Percentiles rank a stretch among this genome's conserved stretches.
phyloP scores from a whole-genome alignment of 1,284 basidiomycete species.

The Ustilago shanxiensis region DNA sequence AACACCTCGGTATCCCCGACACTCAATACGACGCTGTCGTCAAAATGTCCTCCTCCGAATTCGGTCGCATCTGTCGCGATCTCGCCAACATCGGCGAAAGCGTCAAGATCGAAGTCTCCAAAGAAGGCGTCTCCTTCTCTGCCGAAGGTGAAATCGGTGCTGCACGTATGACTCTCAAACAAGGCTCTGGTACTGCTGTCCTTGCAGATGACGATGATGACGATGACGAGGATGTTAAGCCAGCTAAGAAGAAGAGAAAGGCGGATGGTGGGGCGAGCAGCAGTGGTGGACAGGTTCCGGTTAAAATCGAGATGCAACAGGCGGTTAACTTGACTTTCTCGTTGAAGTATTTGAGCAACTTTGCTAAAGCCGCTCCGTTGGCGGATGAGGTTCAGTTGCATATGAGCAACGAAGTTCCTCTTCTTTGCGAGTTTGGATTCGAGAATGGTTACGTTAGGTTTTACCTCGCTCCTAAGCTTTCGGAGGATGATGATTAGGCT shows the following conservation, averaged over 20 bases:
- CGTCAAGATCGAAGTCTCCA: slow-evolving; percentile 94
- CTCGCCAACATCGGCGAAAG: slow-evolving; percentile 91
- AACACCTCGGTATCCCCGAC: slow-evolving; percentile 96
- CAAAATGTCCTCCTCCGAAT: slow-evolving; percentile 87
- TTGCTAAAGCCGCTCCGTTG: slow-evolving; percentile 89
- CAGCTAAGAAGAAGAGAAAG: slow-evolving; percentile 63
- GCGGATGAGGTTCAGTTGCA: slow-evolving; percentile 76
- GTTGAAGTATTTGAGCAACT: slow-evolving; percentile 96
- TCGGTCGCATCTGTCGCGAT: slow-evolving; percentile 92
- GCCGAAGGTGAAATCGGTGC: slow-evolving; percentile 95
- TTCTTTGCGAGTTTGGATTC: slow-evolving; percentile 83
- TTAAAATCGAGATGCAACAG: slow-evolving; percentile 72
- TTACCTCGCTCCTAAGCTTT: slow-evolving; percentile 69
- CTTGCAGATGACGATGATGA: slow-evolving; percentile 65
- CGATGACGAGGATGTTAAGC: slow-evolving; percentile 65
- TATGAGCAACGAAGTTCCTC: slow-evolving; percentile 64
- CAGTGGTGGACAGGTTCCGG: slow-evolving; percentile 69
- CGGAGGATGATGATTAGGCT: slow-evolving; percentile 62
- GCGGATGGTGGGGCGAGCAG: slow-evolving; percentile 24
- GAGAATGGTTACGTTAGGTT: slow-evolving; percentile 76
- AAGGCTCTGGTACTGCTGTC: slow-evolving; percentile 72
- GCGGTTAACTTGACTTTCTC: slow-evolving; percentile 95
- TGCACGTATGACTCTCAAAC: slow-evolving; percentile 87
- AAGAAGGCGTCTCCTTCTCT: slow-evolving; percentile 95
- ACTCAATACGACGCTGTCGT: slow-evolving; percentile 97